Conservation (phyloP, 2,329 filamentous ascomycete species). For the Neurospora sp. region DNA sequence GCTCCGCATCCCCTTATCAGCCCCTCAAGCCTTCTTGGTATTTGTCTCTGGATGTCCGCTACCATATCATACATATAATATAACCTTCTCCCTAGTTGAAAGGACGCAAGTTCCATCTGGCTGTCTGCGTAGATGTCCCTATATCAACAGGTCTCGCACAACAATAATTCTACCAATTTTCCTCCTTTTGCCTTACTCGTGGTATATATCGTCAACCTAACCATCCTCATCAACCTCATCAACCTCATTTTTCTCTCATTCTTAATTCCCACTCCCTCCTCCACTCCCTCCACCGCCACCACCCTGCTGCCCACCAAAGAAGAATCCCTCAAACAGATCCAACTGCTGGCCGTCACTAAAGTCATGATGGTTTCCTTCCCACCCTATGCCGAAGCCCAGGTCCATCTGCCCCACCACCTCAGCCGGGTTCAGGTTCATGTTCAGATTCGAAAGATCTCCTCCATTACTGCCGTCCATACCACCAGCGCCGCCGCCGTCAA, state of each 20-base stretch:
- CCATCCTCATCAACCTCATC: background rate
- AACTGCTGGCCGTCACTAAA: constrained; percentile 50
- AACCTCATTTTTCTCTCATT: background rate
- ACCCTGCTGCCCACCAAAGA: constrained; percentile 50
- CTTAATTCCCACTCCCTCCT: constrained; percentile 7
- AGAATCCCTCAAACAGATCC: constrained; percentile 63
- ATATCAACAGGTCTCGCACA: background rate
- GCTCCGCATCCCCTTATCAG: background rate
- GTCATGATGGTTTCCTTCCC: constrained; percentile 53
- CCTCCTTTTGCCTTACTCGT: background rate
- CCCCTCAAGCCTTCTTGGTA: background rate
- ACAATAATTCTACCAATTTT: background rate
- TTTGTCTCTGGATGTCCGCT: background rate
- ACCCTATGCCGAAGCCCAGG: constrained; percentile 57
- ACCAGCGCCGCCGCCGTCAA: constrained; percentile 21
- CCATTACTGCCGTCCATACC: background rate
- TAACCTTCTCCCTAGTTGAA: background rate
- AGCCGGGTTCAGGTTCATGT: constrained; percentile 8
- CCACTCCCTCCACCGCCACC: constrained; percentile 18
- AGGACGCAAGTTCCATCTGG: constrained; percentile 69
- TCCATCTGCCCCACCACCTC: constrained; percentile 38
- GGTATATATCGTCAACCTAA: background rate
- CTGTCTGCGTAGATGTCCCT: background rate
- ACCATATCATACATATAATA: background rate
- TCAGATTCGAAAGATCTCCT: background rate